Conservation (phyloP, 495 filamentous ascomycete species). For the Neurospora sublineolata region DNA sequence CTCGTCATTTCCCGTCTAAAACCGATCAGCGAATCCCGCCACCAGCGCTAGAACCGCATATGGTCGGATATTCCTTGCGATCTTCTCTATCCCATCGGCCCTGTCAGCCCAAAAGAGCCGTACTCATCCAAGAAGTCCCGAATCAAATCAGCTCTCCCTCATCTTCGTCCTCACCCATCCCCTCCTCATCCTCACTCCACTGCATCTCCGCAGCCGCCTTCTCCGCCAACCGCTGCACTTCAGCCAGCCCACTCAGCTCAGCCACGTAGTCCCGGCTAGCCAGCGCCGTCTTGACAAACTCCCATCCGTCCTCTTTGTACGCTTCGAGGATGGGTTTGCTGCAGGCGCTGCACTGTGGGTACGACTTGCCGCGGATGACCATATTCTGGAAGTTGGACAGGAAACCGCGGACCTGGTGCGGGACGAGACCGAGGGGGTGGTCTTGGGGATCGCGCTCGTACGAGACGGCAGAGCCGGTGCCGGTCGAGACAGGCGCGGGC, state of each 20-base stretch:
- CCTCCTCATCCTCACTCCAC: constrained; percentile 36
- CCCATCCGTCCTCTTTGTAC: constrained; percentile 69
- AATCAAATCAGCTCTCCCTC: constrained; percentile 28
- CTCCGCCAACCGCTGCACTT: constrained; percentile 79
- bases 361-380: constrained; percentile 66
- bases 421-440: constrained; percentile 77
- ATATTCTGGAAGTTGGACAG: constrained; percentile 79
- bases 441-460: constrained; percentile 46
- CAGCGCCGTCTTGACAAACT: constrained; percentile 77
- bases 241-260: constrained; percentile 79
- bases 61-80: neutral
- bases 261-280: constrained; percentile 79
- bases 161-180: constrained; percentile 30
- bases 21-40: neutral
- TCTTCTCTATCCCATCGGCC: neutral
- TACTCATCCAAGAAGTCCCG: neutral
- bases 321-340: constrained; percentile 60
- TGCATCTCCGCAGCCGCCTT: constrained; percentile 30
- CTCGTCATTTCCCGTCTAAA: neutral
- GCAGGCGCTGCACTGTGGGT: constrained; percentile 87
- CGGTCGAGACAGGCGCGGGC: constrained; percentile 31
- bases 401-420: constrained; percentile 89
- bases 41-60: neutral
- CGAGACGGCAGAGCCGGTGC: constrained; percentile 13
- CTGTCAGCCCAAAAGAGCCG: neutral